Evolutionary conservation across 2,329 filamentous ascomycete genomes (phyloP).

Genomic region (Fusarium setosum): DNA sequence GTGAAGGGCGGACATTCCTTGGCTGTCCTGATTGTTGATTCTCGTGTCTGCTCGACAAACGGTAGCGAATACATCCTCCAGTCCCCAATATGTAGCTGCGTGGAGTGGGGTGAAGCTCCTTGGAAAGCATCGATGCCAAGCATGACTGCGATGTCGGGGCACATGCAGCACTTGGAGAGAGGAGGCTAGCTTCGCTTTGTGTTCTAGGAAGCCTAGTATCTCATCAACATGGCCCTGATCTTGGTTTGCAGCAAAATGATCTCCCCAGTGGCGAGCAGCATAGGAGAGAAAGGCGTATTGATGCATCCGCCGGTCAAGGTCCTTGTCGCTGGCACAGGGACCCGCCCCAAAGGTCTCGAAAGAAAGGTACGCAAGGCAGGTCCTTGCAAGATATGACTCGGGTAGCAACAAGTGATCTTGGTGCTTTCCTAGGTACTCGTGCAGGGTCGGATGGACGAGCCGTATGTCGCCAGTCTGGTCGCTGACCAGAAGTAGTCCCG

Average conservation of each 20-base stretch:
- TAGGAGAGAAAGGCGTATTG: constrained; percentile 14
- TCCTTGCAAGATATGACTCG: constrained; percentile 5
- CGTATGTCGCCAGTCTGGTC: constrained; percentile 1
- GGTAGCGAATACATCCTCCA: constrained; percentile 4
- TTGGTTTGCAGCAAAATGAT: neutral
- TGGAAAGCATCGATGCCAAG: constrained; percentile 15
- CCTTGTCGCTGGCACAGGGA: neutral
- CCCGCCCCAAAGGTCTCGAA: constrained; percentile 13
- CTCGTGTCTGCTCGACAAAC: neutral
- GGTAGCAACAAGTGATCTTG: neutral
- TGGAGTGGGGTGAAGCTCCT: constrained; percentile 17
- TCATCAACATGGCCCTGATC: neutral
- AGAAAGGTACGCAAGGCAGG: constrained; percentile 17
- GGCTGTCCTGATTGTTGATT: constrained; percentile 9
- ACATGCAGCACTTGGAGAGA: constrained; percentile 14
- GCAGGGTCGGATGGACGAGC: constrained; percentile 17
- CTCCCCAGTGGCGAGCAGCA: constrained; percentile 13
- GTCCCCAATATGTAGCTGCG: constrained; percentile 20
- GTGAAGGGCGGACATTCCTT: constrained; percentile 7
- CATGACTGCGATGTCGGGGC: constrained; percentile 5
- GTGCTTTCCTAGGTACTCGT: constrained; percentile 13
- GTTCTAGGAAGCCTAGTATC: neutral
- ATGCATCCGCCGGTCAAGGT: constrained; percentile 8
- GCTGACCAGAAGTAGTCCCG: constrained; percentile 12
- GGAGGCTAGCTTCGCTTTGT: constrained; percentile 3